A percentile compares a stretch with the other conserved stretches of the same genome.
Evolutionary conservation across 108 stramenopile genomes (phyloP).

Genomic region (Ochromonas danica): DNA sequence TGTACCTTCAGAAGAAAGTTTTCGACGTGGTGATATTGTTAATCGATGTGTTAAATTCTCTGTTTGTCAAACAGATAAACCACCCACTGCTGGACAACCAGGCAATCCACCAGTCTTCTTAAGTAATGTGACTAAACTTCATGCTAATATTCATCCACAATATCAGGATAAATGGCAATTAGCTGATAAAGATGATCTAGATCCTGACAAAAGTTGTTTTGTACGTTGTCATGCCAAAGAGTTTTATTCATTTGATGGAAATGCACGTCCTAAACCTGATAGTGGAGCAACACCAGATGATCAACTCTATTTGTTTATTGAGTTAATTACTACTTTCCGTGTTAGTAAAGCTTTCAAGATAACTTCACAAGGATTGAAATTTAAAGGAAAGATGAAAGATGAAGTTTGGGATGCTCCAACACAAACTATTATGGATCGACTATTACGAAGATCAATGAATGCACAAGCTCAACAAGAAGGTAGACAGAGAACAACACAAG

Average conservation of each 20-base stretch:
- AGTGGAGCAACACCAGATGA: neutral
- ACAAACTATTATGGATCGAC: neutral
- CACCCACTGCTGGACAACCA: neutral
- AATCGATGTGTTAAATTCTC: constrained; percentile 11
- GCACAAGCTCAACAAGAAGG: no score
- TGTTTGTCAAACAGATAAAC: constrained; percentile 6
- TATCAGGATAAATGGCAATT: constrained; percentile 20
- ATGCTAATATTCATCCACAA: neutral
- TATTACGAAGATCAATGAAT: no score
- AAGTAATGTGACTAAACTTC: constrained; percentile 4
- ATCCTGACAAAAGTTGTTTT: constrained; percentile 24
- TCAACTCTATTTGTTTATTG: constrained; percentile 3
- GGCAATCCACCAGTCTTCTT: neutral
- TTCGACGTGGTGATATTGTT: neutral
- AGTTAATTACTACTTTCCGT: neutral
- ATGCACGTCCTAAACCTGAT: neutral
- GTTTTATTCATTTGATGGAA: neutral
- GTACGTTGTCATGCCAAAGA: neutral
- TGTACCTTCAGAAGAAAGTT: neutral
- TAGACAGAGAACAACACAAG: no score
- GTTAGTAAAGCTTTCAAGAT: neutral
- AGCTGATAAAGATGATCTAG: constrained; percentile 8
- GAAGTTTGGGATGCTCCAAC: neutral
- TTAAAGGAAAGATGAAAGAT: neutral
- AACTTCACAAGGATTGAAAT: neutral